Evolutionary conservation across 1,139 yeast species (phyloP).

Genomic region (Geotrichum fermentans): DNA sequence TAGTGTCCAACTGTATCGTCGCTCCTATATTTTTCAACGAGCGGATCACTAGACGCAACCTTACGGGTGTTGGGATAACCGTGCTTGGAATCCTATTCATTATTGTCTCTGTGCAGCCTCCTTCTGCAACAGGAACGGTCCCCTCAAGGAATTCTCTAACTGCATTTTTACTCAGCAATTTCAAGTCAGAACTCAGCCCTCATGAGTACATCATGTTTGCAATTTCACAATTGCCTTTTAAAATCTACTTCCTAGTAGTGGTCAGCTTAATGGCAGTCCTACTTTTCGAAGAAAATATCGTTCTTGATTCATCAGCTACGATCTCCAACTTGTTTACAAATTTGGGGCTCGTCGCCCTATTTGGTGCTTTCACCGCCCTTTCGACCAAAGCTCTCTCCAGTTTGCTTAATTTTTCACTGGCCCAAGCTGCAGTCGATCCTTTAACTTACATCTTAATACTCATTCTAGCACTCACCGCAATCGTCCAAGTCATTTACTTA

Average conservation of each 20-base stretch:
- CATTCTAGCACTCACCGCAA: conserved; percentile 38
- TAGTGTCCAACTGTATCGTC: conserved; percentile 43
- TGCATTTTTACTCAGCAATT: background rate
- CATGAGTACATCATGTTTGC: conserved; percentile 32
- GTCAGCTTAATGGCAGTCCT: conserved; percentile 22
- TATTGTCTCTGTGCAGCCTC: conserved; percentile 34
- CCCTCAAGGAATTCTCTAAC: conserved; percentile 10
- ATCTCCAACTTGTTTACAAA: conserved; percentile 26
- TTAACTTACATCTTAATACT: conserved; percentile 34
- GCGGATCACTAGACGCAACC: conserved; percentile 33
- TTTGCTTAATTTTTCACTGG: conserved; percentile 35
- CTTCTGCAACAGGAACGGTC: conserved; percentile 9
- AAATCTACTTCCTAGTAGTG: conserved; percentile 32
- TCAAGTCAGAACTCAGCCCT: conserved; percentile 23
- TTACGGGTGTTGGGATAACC: conserved; percentile 40
- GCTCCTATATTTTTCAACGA: conserved; percentile 46
- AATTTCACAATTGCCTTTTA: conserved; percentile 28
- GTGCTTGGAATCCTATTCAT: conserved; percentile 42
- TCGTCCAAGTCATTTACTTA: conserved; percentile 39
- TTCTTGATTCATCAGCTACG: background rate
- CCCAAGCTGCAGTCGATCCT: conserved; percentile 31
- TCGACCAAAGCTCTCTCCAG: conserved; percentile 41
- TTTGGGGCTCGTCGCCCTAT: conserved; percentile 40
- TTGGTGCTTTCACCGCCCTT: conserved; percentile 45
- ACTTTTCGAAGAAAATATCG: background rate